A percentile compares a stretch with the other conserved stretches of the same genome.
Conservation (phyloP, 345 rosid genomes). For the Syzygium jambos region DNA sequence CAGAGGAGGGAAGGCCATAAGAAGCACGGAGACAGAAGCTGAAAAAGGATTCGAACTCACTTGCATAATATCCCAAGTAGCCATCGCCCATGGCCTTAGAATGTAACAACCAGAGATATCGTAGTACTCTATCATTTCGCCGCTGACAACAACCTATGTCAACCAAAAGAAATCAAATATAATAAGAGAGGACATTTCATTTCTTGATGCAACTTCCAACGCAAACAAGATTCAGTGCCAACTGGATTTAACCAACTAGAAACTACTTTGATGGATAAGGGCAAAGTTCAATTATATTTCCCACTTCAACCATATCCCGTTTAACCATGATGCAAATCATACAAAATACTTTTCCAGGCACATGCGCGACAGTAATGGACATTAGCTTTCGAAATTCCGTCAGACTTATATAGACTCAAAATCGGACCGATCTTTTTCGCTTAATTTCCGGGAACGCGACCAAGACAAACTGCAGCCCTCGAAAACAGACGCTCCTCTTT, state of each 20-base stretch:
- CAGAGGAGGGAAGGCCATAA: neutral
- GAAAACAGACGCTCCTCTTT: neutral
- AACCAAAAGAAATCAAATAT: neutral
- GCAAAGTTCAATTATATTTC: neutral
- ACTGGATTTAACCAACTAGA: neutral
- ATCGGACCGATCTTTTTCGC: neutral
- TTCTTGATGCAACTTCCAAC: neutral
- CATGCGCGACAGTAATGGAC: neutral
- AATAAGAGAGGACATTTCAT: neutral
- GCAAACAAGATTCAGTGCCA: neutral
- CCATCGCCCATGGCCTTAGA: slow-evolving; percentile 95
- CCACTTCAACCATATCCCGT: neutral
- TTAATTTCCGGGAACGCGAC: neutral
- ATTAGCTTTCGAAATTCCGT: neutral
- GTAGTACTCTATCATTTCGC: slow-evolving; percentile 93
- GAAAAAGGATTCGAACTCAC: slow-evolving; percentile 28
- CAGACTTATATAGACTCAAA: neutral
- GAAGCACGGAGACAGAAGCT: neutral
- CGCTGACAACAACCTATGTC: slow-evolving; percentile 72
- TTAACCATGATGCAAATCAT: neutral
- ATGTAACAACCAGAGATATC: slow-evolving; percentile 97
- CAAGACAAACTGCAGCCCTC: neutral
- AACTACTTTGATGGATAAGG: neutral
- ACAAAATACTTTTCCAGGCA: neutral
- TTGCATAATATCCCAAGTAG: slow-evolving; percentile 92